A percentile compares a stretch with the other conserved stretches of the same genome.
Evolutionary conservation across 1,284 basidiomycete species (phyloP).

Genomic region (Malassezia caprae): DNA sequence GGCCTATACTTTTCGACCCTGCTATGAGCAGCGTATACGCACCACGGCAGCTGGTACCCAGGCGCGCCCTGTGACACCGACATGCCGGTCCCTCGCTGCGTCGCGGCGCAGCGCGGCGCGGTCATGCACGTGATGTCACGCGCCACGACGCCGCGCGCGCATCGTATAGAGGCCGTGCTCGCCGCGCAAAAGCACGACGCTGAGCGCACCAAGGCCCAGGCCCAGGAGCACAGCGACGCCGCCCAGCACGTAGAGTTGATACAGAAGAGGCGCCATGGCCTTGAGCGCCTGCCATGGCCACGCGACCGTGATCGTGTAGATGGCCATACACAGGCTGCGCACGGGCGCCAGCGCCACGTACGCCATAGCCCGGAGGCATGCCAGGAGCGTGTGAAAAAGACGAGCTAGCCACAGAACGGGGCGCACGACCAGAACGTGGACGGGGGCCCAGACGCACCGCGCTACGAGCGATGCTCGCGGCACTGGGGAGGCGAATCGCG

Average conservation of each 20-base stretch:
- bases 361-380: not conserved
- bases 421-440: not conserved
- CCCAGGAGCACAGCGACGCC: slow-evolving; percentile 11
- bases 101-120: not conserved
- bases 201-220: not conserved
- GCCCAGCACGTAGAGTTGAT: slow-evolving; percentile 5
- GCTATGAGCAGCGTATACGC: not conserved
- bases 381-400: not conserved
- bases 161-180: slow-evolving; percentile 5
- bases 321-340: not conserved
- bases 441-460: not conserved
- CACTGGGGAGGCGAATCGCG: not conserved
- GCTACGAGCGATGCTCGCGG: not conserved
- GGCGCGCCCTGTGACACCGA: not conserved
- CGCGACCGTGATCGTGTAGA: not conserved
- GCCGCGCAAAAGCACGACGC: not conserved
- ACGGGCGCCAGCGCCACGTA: not conserved
- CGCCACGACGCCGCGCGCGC: not conserved
- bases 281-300: slow-evolving; percentile 6
- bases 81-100: not conserved
- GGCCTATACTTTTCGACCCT: slow-evolving; percentile 62
- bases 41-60: slow-evolving; percentile 16
- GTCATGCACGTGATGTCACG: not conserved
- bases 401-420: not conserved
- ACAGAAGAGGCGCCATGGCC: not conserved